A percentile compares a stretch with the other conserved stretches of the same genome.
Conservation (phyloP, 2,329 filamentous ascomycete species). For the Hirsutella minnesotensis region DNA sequence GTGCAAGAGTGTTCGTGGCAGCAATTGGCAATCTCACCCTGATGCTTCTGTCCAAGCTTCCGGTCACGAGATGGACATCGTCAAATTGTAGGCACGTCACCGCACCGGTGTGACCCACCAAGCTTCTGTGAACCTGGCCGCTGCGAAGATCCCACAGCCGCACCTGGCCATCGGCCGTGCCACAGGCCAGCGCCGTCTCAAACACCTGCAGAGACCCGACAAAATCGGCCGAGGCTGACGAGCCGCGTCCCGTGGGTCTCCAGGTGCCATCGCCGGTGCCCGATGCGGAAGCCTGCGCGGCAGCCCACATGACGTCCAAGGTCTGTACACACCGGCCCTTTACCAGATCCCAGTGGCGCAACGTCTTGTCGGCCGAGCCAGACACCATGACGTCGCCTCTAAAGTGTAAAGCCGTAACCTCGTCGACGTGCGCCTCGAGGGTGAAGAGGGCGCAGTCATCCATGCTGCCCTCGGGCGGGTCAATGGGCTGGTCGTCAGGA, state of each 20-base stretch:
- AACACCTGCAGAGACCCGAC: slow-evolving; percentile 93
- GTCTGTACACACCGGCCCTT: slow-evolving; percentile 98
- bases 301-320: slow-evolving; percentile 94
- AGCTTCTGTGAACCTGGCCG: slow-evolving; percentile 89
- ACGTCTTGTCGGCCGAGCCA: slow-evolving; percentile 91
- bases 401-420: slow-evolving; percentile 90
- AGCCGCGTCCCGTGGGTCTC: slow-evolving; percentile 57
- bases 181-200: slow-evolving; percentile 87
- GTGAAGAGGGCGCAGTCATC: slow-evolving; percentile 82
- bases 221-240: slow-evolving; percentile 66
- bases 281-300: slow-evolving; percentile 72
- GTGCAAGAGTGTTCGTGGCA: not conserved
- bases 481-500: slow-evolving; percentile 53
- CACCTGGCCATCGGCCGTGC: slow-evolving; percentile 95
- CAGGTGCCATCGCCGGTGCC: slow-evolving; percentile 52
- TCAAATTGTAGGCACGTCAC: slow-evolving; percentile 95
- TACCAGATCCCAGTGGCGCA: slow-evolving; percentile 94
- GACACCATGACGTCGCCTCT: slow-evolving; percentile 82
- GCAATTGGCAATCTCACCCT: slow-evolving; percentile 44
- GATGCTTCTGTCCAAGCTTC: slow-evolving; percentile 84
- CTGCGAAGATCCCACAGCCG: slow-evolving; percentile 92
- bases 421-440: slow-evolving; percentile 80
- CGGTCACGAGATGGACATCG: slow-evolving; percentile 87
- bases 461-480: slow-evolving; percentile 69
- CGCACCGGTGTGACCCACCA: slow-evolving; percentile 90